phyloP scores from a whole-genome alignment of 257 asterid genomes.

The Lycium barbarum region DNA sequence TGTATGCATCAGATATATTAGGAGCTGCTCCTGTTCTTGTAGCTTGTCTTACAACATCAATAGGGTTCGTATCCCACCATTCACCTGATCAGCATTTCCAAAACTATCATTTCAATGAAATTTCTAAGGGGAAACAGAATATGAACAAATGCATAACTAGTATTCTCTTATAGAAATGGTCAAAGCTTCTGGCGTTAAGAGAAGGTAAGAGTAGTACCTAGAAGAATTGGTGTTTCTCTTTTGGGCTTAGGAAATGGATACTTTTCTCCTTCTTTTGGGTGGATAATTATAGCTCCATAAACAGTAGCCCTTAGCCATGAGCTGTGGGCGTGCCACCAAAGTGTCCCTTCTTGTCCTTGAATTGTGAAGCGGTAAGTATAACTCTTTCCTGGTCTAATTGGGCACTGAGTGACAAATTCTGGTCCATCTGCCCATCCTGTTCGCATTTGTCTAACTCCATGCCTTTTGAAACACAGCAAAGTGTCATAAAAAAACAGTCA shows the following conservation, averaged over 20 bases:
- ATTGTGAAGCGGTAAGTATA: constrained; percentile 79
- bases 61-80: constrained; percentile 94
- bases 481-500: not conserved
- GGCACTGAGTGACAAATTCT: constrained; percentile 84
- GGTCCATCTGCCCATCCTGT: constrained; percentile 96
- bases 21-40: constrained; percentile 83
- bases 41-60: constrained; percentile 74
- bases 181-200: not conserved
- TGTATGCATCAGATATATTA: constrained; percentile 77
- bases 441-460: constrained; percentile 80
- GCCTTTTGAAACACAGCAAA: constrained; percentile 49
- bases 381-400: constrained; percentile 78
- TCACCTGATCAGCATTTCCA: constrained; percentile 62
- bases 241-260: constrained; percentile 81
- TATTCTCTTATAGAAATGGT: not conserved
- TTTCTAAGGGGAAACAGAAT: not conserved
- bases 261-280: constrained; percentile 64
- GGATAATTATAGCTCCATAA: constrained; percentile 78
- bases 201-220: constrained; percentile 49
- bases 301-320: constrained; percentile 96
- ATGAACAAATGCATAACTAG: not conserved
- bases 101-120: not conserved
- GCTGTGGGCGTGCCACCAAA: constrained; percentile 99
- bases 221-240: constrained; percentile 71
- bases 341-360: constrained; percentile 87